These are phyloP conservation scores for Aspergillus bombycis DNA, from an alignment of 2,329 filamentous ascomycete species.

Conservation along the genomic window DNA sequence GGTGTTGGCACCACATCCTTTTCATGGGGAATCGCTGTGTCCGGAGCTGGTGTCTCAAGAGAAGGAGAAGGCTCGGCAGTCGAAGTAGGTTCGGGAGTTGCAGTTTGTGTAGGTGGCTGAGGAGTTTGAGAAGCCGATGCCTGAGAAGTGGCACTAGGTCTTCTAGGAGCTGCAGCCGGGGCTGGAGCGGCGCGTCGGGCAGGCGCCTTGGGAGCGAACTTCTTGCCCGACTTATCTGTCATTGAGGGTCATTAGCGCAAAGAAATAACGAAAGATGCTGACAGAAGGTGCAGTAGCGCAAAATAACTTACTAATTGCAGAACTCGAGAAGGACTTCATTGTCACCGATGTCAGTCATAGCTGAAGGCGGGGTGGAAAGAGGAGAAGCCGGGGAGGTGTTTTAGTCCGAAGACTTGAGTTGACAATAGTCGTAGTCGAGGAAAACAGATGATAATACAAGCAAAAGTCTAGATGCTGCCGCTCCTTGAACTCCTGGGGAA, in stretches of 20 bases:
- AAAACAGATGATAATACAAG: slow-evolving; percentile 4
- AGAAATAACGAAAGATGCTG: neutral
- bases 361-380: slow-evolving; percentile 12
- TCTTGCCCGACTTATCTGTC: slow-evolving; percentile 69
- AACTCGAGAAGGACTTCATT: slow-evolving; percentile 58
- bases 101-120: slow-evolving; percentile 25
- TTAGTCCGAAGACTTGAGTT: neutral
- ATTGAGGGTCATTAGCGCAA: slow-evolving; percentile 15
- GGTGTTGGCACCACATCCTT: slow-evolving; percentile 6
- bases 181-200: slow-evolving; percentile 57
- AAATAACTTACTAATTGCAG: slow-evolving; percentile 52
- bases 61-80: slow-evolving; percentile 15
- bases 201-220: slow-evolving; percentile 74
- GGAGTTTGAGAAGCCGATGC: slow-evolving; percentile 29
- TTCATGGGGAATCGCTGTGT: slow-evolving; percentile 12
- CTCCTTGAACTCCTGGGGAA: slow-evolving; percentile 30
- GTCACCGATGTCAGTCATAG: slow-evolving; percentile 25
- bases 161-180: slow-evolving; percentile 35
- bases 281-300: neutral
- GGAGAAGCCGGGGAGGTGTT: neutral
- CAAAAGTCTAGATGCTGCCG: slow-evolving; percentile 27
- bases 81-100: slow-evolving; percentile 20
- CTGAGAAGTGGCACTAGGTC: slow-evolving; percentile 45
- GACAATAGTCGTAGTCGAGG: neutral
- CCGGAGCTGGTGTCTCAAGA: slow-evolving; percentile 26